Base-by-base conservation (phyloP, 2,329 filamentous ascomycete genomes). In the Torrubiella hemipterigena region DNA sequence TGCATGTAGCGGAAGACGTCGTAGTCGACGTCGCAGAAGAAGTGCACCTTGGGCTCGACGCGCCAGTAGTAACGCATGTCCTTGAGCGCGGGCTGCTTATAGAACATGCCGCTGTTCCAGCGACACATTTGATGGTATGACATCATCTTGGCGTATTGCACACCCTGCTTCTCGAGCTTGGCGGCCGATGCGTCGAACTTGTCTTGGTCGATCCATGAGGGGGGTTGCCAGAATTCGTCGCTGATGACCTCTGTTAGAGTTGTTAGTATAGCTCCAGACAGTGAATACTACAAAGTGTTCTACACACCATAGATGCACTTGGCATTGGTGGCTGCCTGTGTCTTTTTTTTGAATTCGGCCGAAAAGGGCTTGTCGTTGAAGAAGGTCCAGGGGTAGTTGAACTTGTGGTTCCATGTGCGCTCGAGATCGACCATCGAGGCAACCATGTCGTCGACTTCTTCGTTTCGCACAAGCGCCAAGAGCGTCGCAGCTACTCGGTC, bases 301-400 rank as follows among this genome's bases (percentile, higher is more conserved):
- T 11, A 28, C 61, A 32, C 69, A 87, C 81, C 83, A 52, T 91
- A 95, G 55, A 69, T 71, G 48, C 81, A 83, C 54, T 93, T 77
- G 28, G 89, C 91, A 43, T 93, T 94, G 13, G 89, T 96, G 30
- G 73, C 77, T 17, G 77, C 84, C 39, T 70, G 66, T 1, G 87
- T 96, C 55, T 71, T 74, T 47, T 63, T 65, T 61, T 93, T 96
- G 65, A 98, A 98, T 47, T 96, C 87, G 12, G 91, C 81, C 3
- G 81, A 78, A 50, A 98, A 98, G 12, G 84, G 83, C 31, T 83
- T 78, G 50, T 98, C 89, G 59, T 98, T 98, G 69, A 98, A 93
- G 56, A 98, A 98, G 7, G 86, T 95, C 85, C 91, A 98, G 0
- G 91, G 91, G 52, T 98, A 98, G 64, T 98, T 98, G 73, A 96